Base-by-base conservation (phyloP, 2,329 filamentous ascomycete genomes). In the Xylariaceae sp. region DNA sequence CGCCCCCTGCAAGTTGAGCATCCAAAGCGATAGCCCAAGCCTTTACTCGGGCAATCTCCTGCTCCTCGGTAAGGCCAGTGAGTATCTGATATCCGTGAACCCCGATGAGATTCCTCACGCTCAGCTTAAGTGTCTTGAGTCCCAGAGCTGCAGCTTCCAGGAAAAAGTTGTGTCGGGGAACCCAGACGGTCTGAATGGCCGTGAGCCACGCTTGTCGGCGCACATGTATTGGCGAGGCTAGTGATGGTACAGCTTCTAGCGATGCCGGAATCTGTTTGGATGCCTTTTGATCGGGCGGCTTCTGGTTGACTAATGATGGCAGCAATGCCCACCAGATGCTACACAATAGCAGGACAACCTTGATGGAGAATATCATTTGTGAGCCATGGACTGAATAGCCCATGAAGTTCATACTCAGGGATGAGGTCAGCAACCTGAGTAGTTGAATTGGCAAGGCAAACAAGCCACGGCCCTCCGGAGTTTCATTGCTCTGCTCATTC, bases 21-120 rank as follows among this genome's bases (percentile, higher is more conserved):
- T 97, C 91, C 41, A 96, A 77, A 12, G 90, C 90, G 56, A 95
- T 95, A 26, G 85, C 79, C 91, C 91, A 97, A 0, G 89, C 88
- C 66, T 95, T 93, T 55, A 95, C 78, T 19, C 91, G 80, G 6
- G 88, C 90, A 38, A 78, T 79, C 62, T 96, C 91, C 61, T 95
- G 84, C 43, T 95, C 89, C 51, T 85, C 81, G 2, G 85, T 91
- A 36, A 86, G 78, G 0, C 89, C 88, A 2, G 87, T 91, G 30
- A 95, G 67, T 59, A 81, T 74, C 42, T 89, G 84, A 61, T 93
- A 96, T 9, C 84, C 73, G 19, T 84, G 77, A 51, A 82, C 76
- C 30, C 91, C 90, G 47, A 95, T 79, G 0, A 87, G 63, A 51
- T 89, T 89, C 34, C 88, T 81, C 39, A 89, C 62, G 53, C 87